Evolutionary conservation across 192 early-diverging fungal species (phyloP), one percentile per base, ranked within the genome.

Genomic region (Helicostylum pulchrum): DNA sequence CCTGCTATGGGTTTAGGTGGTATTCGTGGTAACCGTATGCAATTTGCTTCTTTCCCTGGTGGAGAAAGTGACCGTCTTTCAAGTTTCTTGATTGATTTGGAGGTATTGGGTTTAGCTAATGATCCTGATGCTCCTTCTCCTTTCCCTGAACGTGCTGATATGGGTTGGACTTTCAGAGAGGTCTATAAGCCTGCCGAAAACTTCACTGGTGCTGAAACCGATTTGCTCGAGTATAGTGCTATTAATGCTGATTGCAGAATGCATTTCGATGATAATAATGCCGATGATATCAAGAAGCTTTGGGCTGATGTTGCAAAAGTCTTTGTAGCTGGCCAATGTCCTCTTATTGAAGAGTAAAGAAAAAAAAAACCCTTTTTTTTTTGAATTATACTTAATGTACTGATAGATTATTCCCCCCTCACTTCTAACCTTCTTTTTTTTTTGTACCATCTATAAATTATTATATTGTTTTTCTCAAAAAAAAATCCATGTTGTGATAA

Each of bases 41-140:
- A 73, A 23, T 73, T 73, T 53, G 71, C 71, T 26, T 73, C 71
- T 12, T 73, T 73, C 66, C 71, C 71, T n/a, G 71, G 71, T 63
- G 71, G 71, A 7, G 71, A 73, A 64, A 73, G 71, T 9, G 61
- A 73, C 17, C 65, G 71, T 42, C 57, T 73, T 21, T 73, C 71
- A 12, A 49, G 54, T 1, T 73, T 73, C 53, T 49, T 73, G 31
- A 55, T 51, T 9, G 71, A 73, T n/a, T 23, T 73, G 2, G 66
- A 67, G 9, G 19, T 32, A 3, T 48, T 73, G 19, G 66, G 54
- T 34, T 26, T 73, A 0, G 56, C 62, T 1, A 47, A 73, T 30
- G 61, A 64, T 30, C 64, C 71, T 11, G 61, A 68, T 34, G 71
- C 71, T 10, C 71, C 71, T 17, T 32, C 54, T n/a, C 62, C 71